These are phyloP conservation scores for Aspergillus sergii DNA, from an alignment of 2,329 filamentous ascomycete genomes.

Conservation along the genomic window DNA sequence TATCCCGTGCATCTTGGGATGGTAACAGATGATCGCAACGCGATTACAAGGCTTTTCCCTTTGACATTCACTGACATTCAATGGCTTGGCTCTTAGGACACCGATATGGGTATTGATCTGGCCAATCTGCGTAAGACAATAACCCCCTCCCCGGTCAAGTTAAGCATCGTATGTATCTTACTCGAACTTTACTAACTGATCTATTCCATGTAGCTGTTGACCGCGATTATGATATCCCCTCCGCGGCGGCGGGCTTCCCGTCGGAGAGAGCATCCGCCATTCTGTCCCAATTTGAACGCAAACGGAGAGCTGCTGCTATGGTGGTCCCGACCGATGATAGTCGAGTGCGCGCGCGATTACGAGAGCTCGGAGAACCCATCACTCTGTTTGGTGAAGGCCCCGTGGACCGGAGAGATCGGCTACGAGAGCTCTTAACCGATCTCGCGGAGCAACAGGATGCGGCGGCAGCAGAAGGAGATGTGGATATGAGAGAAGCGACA, in stretches of 20 bases:
- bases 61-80: slow-evolving; percentile 23
- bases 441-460: slow-evolving; percentile 65
- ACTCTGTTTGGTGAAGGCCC: slow-evolving; percentile 92
- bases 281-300: slow-evolving; percentile 85
- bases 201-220: slow-evolving; percentile 59
- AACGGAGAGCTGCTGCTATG: slow-evolving; percentile 83
- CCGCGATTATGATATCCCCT: slow-evolving; percentile 80
- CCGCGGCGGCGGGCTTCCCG: slow-evolving; percentile 65
- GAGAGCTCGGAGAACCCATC: slow-evolving; percentile 88
- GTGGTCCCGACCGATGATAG: slow-evolving; percentile 93
- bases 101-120: slow-evolving; percentile 62
- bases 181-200: background rate
- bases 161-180: background rate
- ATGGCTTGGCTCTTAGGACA: slow-evolving; percentile 45
- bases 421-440: slow-evolving; percentile 78
- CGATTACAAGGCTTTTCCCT: slow-evolving; percentile 17
- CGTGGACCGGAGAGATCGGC: slow-evolving; percentile 79
- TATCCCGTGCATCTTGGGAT: background rate
- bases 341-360: slow-evolving; percentile 76
- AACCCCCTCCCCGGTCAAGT: background rate
- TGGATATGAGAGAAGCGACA: slow-evolving; percentile 52
- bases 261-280: slow-evolving; percentile 84
- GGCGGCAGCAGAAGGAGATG: slow-evolving; percentile 49
- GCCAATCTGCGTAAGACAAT: slow-evolving; percentile 61
- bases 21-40: background rate